Evolutionary conservation across 257 asterid species (phyloP), one percentile per base, ranked within the genome.

Genomic region (Solanum tarapatanum): DNA sequence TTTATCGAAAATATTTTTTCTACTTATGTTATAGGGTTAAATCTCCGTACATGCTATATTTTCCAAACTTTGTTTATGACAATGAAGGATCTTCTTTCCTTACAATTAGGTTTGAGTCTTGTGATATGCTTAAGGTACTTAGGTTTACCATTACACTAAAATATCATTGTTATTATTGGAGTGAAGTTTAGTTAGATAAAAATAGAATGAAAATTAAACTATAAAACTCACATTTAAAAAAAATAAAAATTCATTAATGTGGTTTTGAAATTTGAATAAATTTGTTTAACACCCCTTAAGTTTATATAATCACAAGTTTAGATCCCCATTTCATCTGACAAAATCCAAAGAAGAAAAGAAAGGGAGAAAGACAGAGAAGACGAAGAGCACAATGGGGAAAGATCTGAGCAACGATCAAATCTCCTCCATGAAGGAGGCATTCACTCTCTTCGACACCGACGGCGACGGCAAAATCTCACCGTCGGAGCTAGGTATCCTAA

Each of bases 401-500:
- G 98, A 95, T 95, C 97, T 94, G 92, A 95, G 95, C 92, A 91
- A 90, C 90, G 98, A 95, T 69, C 98, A 95, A 90, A 91, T 90
- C 6, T 93, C 98, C 6, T 93, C 98, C 3, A 94, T 95, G 98
- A 94, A 92, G 87, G 98, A 95, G 85, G 98, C 98, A 6, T 95
- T 95, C 87, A 94, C 97, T 51, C 93, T 95, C 70, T 95, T 95
- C 92, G 98, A 96, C 83, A 93, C 98, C 83, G 98, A 96, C 89
- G 98, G 98, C 5, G 98, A 95, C 84, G 99, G 98, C 43, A 96
- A 95, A 93, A 96, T 96, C 85, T 93, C 97, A 3, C 98, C 99
- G 41, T 93, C 95, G 83, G 99, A 96, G 89, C 92, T 96, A 69
- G 98, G 99, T 60, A 94, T 96, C 90, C 93, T 96, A 60, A 96